Conservation (phyloP, 805 yeast genomes). For the Zygosaccharomyces bailii region DNA sequence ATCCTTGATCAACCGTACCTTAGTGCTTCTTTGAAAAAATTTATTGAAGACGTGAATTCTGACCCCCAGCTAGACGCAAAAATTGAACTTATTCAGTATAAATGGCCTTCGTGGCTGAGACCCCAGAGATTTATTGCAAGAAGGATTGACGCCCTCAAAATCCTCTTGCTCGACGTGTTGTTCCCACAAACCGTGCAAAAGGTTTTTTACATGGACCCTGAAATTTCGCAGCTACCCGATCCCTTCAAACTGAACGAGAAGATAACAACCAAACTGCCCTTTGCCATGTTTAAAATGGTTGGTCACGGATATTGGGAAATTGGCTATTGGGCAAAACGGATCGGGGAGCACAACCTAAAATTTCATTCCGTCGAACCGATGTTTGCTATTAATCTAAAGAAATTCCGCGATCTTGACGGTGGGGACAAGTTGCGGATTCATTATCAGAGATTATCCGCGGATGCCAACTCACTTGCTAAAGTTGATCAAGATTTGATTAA, state of each 20-base stretch:
- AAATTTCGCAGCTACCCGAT: constrained; percentile 62
- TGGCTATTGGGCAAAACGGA: constrained; percentile 78
- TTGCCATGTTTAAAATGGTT: constrained; percentile 76
- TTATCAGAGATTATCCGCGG: constrained; percentile 77
- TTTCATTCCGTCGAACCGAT: constrained; percentile 83
- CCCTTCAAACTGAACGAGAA: constrained; percentile 57
- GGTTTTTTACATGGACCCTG: constrained; percentile 74
- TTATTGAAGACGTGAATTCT: constrained; percentile 43
- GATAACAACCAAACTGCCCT: constrained; percentile 41
- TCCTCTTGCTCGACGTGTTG: constrained; percentile 78
- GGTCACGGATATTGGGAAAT: constrained; percentile 83
- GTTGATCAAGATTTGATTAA: constrained; percentile 94
- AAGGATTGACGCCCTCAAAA: constrained; percentile 84
- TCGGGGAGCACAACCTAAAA: constrained; percentile 48
- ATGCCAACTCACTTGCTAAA: constrained; percentile 73
- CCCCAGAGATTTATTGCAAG: constrained; percentile 75
- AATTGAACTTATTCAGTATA: constrained; percentile 68
- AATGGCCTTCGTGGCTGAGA: constrained; percentile 91
- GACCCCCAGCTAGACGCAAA: constrained; percentile 8
- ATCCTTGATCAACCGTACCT: constrained; percentile 67
- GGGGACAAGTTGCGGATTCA: constrained; percentile 82
- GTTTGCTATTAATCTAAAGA: constrained; percentile 71
- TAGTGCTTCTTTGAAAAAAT: constrained; percentile 43
- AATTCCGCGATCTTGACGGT: constrained; percentile 60
- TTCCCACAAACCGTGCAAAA: constrained; percentile 76